Conservation (phyloP, 2,329 filamentous ascomycete species). For the Phialophora chinensis region DNA sequence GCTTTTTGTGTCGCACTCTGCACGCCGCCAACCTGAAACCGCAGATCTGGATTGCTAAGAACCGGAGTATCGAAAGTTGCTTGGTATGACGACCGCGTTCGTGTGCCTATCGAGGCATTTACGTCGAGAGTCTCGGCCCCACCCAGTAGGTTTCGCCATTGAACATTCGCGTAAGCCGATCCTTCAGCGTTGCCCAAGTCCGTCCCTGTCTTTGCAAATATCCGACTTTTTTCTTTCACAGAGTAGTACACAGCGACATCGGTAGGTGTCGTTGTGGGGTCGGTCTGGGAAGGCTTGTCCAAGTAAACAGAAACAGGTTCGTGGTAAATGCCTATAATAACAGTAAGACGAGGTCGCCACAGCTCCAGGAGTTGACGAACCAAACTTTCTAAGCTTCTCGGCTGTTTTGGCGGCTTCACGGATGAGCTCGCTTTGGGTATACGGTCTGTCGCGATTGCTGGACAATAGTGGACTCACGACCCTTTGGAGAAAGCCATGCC, state of each 20-base stretch:
- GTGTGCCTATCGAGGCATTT: slow-evolving; percentile 85
- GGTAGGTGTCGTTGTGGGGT: slow-evolving; percentile 72
- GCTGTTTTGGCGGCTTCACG: slow-evolving; percentile 72
- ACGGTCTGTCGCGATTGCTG: slow-evolving; percentile 68
- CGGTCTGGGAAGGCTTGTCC: slow-evolving; percentile 72
- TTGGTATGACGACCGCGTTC: slow-evolving; percentile 89
- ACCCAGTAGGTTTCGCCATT: slow-evolving; percentile 91
- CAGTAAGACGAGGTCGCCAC: slow-evolving; percentile 13
- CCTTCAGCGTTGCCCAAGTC: slow-evolving; percentile 94
- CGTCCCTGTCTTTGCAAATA: slow-evolving; percentile 91
- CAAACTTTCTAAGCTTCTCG: slow-evolving; percentile 78
- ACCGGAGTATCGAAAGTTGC: slow-evolving; percentile 83
- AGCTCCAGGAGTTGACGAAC: slow-evolving; percentile 51
- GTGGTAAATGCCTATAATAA: slow-evolving; percentile 77
- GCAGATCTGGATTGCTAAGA: slow-evolving; percentile 79
- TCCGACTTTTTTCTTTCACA: slow-evolving; percentile 77
- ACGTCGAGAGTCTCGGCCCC: slow-evolving; percentile 88
- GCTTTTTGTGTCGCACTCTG: slow-evolving; percentile 85
- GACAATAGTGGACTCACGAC: slow-evolving; percentile 79
- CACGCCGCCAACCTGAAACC: slow-evolving; percentile 78
- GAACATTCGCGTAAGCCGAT: slow-evolving; percentile 84
- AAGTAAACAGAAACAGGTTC: slow-evolving; percentile 81
- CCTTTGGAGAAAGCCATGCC: slow-evolving; percentile 79
- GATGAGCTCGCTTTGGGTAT: slow-evolving; percentile 81
- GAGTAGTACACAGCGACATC: slow-evolving; percentile 82